Conservation (phyloP, 75 land plant genomes). For the Sequoia sempervirens region DNA sequence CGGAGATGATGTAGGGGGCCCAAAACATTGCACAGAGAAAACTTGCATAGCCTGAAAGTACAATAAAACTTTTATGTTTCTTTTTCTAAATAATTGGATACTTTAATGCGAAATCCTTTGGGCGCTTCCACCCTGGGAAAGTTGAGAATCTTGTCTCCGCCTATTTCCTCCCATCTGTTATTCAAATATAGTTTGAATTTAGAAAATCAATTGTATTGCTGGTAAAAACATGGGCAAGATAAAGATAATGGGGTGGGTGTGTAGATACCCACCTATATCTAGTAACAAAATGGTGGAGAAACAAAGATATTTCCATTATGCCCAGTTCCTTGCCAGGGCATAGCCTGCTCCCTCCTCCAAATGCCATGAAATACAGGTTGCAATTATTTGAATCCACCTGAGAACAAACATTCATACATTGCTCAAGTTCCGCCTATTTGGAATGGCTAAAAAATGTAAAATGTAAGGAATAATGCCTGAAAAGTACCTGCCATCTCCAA, state of each 20-base stretch:
- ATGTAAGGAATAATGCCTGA: background rate
- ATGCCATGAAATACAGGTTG: conserved; percentile 32
- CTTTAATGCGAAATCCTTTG: conserved; percentile 40
- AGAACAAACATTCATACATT: background rate
- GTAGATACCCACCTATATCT: conserved; percentile 43
- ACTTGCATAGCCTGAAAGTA: too few species aligned
- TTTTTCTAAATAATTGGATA: conserved; percentile 16
- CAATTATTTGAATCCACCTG: conserved; percentile 32
- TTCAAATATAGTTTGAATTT: background rate
- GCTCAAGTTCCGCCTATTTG: too few species aligned
- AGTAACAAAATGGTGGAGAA: conserved; percentile 72
- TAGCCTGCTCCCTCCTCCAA: conserved; percentile 64
- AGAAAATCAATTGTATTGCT: background rate
- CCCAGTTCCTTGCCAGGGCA: conserved; percentile 80
- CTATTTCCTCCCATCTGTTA: conserved; percentile 59
- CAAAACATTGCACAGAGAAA: too few species aligned
- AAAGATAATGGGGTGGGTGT: background rate
- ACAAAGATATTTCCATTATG: conserved; percentile 32
- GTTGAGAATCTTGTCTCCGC: conserved; percentile 21
- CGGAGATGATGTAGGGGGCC: too few species aligned
- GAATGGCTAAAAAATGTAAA: too few species aligned
- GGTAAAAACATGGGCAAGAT: too few species aligned
- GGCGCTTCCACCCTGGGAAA: conserved; percentile 62
- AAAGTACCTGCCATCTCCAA: conserved; percentile 66
- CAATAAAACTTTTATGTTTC: too few species aligned